Evolutionary conservation across 2,329 filamentous ascomycete genomes (phyloP).

Genomic region (Calonectria ilicicola): DNA sequence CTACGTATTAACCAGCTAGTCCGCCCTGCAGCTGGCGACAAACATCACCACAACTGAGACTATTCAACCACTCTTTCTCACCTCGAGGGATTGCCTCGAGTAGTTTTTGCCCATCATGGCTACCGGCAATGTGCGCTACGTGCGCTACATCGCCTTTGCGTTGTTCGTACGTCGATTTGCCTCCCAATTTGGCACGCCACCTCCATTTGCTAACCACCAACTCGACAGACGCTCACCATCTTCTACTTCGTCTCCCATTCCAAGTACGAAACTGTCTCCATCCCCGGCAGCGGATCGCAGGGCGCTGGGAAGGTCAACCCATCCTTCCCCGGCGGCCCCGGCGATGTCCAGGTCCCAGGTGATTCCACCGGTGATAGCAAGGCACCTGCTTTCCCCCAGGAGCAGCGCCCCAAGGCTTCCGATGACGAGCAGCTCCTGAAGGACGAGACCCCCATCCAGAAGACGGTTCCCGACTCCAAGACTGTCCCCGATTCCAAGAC

Average conservation of each 20-base stretch:
- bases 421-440: slow-evolving; percentile 30
- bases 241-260: slow-evolving; percentile 84
- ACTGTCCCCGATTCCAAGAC: slow-evolving; percentile 33
- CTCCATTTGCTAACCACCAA: slow-evolving; percentile 24
- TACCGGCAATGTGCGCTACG: slow-evolving; percentile 78
- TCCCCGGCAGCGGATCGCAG: slow-evolving; percentile 28
- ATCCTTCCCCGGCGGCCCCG: slow-evolving; percentile 39
- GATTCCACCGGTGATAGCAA: slow-evolving; percentile 34
- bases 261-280: slow-evolving; percentile 56
- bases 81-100: slow-evolving; percentile 28
- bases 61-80: slow-evolving; percentile 23
- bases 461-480: slow-evolving; percentile 18
- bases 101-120: slow-evolving; percentile 62
- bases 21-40: slow-evolving; percentile 20
- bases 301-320: slow-evolving; percentile 16
- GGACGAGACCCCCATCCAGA: slow-evolving; percentile 33
- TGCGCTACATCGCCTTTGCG: slow-evolving; percentile 83
- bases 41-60: slow-evolving; percentile 32
- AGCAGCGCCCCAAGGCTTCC: slow-evolving; percentile 26
- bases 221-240: slow-evolving; percentile 53
- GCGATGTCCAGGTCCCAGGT: slow-evolving; percentile 37
- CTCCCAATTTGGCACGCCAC: slow-evolving; percentile 19
- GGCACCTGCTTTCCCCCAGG: slow-evolving; percentile 40
- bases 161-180: slow-evolving; percentile 75
- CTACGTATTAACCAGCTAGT: slow-evolving; percentile 2